Base-by-base conservation (phyloP, 495 filamentous ascomycete genomes). In the Bombardia bombarda region DNA sequence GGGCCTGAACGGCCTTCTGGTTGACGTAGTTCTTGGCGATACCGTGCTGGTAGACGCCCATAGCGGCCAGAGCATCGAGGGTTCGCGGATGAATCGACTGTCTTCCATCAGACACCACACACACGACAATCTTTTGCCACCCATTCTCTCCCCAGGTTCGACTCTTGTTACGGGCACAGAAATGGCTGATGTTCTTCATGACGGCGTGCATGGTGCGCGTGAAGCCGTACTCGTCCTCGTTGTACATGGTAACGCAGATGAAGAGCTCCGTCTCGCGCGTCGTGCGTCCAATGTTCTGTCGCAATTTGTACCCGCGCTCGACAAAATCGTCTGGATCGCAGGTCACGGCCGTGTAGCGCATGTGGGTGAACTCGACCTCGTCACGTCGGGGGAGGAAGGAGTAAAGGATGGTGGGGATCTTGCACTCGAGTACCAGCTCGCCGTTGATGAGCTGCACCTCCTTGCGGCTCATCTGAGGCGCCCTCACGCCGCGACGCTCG, bases 261-360 rank as follows among this genome's bases (percentile, higher is more conserved):
- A 99, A 92, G 21, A 99, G 67, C 60, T 99, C 93, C n/a, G 93
- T 99, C 60, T 99, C 92, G 45, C 93, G 76, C 25, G 78, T 67
- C 0, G 87, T 96, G 40, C 65, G 77, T 4, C 87, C 86, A 43
- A 97, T 86, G 58, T 93, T 90, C 63, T 97, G 93, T n/a, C 93
- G 83, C 53, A 99, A 62, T 61, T 93, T 92, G 68, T 97, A 99
- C 0, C 92, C 90, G 38, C 79, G 73, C 13, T 77, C 70, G 0
- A 86, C 82, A 50, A 93, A 99, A 55, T 99, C 90, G 58, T 97
- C 90, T 0, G 93, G 93, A 58, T 99, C 93, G 56, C 90, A 96
- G 1, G 93, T 99, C 26, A 95, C 92, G n/a, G 93, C 93, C 23
- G 93, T 97, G 57, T 99, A 99, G n/a, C 93, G 84, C 93, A 97